Evolutionary conservation across 768 basidiomycete species (phyloP).

Genomic region (Psilocybe cubensis): DNA sequence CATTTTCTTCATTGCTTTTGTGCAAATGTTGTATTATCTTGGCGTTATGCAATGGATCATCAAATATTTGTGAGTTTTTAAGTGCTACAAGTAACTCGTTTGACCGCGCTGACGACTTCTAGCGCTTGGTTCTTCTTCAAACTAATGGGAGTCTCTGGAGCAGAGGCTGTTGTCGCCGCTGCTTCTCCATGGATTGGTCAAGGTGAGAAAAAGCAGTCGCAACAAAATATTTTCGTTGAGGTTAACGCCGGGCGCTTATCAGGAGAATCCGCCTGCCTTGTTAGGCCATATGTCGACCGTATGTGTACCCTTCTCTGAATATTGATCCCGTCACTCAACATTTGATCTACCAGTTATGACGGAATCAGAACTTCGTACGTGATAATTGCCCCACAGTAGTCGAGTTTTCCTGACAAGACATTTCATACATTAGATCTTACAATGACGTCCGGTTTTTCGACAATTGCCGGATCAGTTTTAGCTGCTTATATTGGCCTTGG

Average conservation of each 20-base stretch:
- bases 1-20: slow-evolving; percentile 93
- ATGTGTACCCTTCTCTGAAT: too few relatives aligned
- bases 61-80: slow-evolving; percentile 63
- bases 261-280: slow-evolving; percentile 83
- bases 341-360: too few relatives aligned
- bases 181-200: slow-evolving; percentile 94
- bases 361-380: slow-evolving; percentile 68
- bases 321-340: too few relatives aligned
- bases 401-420: background rate
- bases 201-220: slow-evolving; percentile 73
- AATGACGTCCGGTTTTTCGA: slow-evolving; percentile 94
- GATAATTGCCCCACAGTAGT: slow-evolving; percentile 15
- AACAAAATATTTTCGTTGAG: slow-evolving; percentile 35
- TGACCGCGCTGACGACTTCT: slow-evolving; percentile 33
- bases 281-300: slow-evolving; percentile 80
- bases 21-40: slow-evolving; percentile 90
- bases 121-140: slow-evolving; percentile 96
- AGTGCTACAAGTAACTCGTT: slow-evolving; percentile 17
- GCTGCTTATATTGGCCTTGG: slow-evolving; percentile 81
- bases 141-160: slow-evolving; percentile 87
- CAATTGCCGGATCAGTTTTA: slow-evolving; percentile 90
- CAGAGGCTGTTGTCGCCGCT: slow-evolving; percentile 91
- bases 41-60: slow-evolving; percentile 96
- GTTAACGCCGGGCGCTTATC: slow-evolving; percentile 54
- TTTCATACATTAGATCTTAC: slow-evolving; percentile 55